phyloP scores from a whole-genome alignment of 75 land plant species.

The Chamaecyparis obtusa region DNA sequence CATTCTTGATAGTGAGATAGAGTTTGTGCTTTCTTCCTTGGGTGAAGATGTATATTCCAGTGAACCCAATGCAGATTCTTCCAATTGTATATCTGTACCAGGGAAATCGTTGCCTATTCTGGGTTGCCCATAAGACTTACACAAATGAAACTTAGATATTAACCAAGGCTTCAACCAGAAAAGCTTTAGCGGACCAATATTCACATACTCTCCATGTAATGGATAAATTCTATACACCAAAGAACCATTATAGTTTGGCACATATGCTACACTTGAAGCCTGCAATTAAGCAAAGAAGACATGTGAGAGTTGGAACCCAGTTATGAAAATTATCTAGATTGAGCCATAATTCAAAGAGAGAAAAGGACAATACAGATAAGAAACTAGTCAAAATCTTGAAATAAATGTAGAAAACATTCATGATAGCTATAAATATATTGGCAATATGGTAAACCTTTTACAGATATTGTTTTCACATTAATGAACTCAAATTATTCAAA shows the following conservation, averaged over 20 bases:
- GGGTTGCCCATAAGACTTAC: not conserved
- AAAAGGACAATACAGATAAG: not conserved
- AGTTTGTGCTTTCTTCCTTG: not conserved
- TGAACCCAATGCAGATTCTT: not conserved
- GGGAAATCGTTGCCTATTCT: not conserved
- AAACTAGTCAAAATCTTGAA: not conserved
- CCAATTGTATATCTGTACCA: not conserved
- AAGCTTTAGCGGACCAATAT: not conserved
- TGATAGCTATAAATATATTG: not conserved
- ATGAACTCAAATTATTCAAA: not conserved
- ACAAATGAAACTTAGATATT: not conserved
- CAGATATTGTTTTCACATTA: not conserved
- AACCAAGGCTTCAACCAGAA: conserved; percentile 6
- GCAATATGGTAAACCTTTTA: not conserved
- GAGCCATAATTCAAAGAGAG: not conserved
- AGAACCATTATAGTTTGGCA: not conserved
- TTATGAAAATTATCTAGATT: not conserved
- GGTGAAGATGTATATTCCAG: not conserved
- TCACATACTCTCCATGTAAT: not conserved
- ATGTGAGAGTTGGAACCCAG: not conserved
- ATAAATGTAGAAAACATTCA: not conserved
- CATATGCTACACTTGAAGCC: conserved; percentile 1
- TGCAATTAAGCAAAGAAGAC: not conserved
- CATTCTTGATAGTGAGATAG: not conserved
- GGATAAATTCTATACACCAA: not conserved